Conservation (phyloP, 495 filamentous ascomycete genomes). For the Daldinia vernicosa region DNA sequence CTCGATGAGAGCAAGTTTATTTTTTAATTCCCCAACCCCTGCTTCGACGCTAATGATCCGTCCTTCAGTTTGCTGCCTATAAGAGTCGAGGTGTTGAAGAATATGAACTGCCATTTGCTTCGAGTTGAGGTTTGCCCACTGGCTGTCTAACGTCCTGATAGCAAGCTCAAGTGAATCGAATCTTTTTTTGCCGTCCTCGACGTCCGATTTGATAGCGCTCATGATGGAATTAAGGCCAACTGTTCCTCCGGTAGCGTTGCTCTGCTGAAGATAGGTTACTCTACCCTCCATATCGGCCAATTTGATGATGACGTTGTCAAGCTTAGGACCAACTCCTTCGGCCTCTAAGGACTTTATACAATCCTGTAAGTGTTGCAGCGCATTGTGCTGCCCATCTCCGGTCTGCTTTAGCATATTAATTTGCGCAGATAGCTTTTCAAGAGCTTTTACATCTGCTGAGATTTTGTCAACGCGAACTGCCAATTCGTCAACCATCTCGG, state of each 20-base stretch:
- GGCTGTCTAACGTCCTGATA: conserved; percentile 25
- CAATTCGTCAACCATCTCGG: conserved; percentile 37
- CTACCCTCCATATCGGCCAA: conserved; percentile 13
- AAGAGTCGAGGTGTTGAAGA: conserved; percentile 19
- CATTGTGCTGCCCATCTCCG: not conserved
- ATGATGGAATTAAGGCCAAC: not conserved
- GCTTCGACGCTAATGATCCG: conserved; percentile 20
- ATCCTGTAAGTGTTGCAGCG: not conserved
- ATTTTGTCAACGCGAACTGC: conserved; percentile 5
- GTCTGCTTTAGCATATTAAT: not conserved
- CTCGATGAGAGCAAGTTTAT: conserved; percentile 1
- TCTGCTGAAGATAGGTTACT: conserved; percentile 7
- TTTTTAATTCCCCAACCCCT: conserved; percentile 10
- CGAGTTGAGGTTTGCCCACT: conserved; percentile 39
- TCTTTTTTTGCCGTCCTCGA: conserved; percentile 23
- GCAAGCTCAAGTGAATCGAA: conserved; percentile 24
- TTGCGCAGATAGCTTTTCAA: not conserved
- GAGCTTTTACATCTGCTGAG: not conserved
- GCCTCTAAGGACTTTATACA: conserved; percentile 10
- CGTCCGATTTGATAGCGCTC: not conserved
- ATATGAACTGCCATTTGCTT: conserved; percentile 42
- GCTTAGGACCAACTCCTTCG: not conserved
- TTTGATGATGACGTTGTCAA: not conserved
- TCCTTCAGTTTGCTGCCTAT: conserved; percentile 21
- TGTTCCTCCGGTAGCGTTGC: not conserved